Percentiles rank a stretch among this genome's conserved stretches.
Conservation (phyloP, 495 filamentous ascomycete genomes). For the Podospora conica region DNA sequence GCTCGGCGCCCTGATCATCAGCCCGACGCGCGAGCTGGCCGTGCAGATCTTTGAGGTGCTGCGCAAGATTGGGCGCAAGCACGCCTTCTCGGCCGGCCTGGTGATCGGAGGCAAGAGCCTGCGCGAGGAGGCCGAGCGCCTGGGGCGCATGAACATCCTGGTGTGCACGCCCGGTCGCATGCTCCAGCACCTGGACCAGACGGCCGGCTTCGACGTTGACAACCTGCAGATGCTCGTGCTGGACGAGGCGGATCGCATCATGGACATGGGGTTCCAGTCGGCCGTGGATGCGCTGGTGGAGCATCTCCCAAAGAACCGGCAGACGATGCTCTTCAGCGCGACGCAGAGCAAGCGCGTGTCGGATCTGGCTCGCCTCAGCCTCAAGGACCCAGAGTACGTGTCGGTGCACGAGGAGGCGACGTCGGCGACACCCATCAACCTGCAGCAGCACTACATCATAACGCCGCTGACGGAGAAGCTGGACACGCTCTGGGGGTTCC, state of each 20-base stretch:
- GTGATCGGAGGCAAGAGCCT: constrained; percentile 93
- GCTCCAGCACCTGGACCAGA: constrained; percentile 94
- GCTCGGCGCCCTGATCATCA: constrained; percentile 85
- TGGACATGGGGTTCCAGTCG: constrained; percentile 96
- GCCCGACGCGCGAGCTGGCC: constrained; percentile 89
- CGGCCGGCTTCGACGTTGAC: constrained; percentile 79
- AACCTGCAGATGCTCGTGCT: constrained; percentile 90
- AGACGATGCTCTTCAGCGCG: constrained; percentile 92
- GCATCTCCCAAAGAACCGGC: constrained; percentile 77
- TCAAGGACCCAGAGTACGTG: constrained; percentile 90
- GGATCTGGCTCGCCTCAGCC: constrained; percentile 80
- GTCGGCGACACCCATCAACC: constrained; percentile 72
- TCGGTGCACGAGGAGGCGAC: constrained; percentile 80
- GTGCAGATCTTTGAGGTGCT: constrained; percentile 97
- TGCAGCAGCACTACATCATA: constrained; percentile 88
- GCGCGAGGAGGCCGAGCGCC: constrained; percentile 76
- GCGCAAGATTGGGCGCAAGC: constrained; percentile 80
- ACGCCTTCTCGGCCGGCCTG: constrained; percentile 86
- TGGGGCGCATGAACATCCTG: constrained; percentile 94
- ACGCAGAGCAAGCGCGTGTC: constrained; percentile 93
- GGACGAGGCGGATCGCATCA: constrained; percentile 92
- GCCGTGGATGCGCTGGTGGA: constrained; percentile 91
- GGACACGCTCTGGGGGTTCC: constrained; percentile 86
- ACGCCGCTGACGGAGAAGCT: constrained; percentile 81
- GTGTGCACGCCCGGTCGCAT: constrained; percentile 95